A percentile compares a stretch with the other conserved stretches of the same genome.
Evolutionary conservation across 2,329 filamentous ascomycete species (phyloP).

Genomic region (Diaporthe sp.): DNA sequence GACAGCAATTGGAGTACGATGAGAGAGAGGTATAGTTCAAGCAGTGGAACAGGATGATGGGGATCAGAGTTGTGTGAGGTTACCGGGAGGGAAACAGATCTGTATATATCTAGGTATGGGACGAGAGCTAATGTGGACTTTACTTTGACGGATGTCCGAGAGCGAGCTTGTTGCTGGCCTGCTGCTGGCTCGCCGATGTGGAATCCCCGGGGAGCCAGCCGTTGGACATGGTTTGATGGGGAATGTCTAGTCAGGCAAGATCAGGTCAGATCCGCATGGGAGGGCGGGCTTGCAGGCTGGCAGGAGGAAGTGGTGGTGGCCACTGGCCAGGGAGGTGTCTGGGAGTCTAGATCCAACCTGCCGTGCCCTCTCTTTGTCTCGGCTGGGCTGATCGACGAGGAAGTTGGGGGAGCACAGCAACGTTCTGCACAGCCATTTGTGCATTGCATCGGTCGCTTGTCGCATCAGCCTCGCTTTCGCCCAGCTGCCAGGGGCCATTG

Average conservation of each 20-base stretch:
- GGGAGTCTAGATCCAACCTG: slow-evolving; percentile 1
- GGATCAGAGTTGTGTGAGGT: not conserved
- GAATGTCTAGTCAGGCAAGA: slow-evolving; percentile 24
- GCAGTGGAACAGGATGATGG: not conserved
- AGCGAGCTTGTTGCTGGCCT: slow-evolving; percentile 20
- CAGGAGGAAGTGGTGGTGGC: not conserved
- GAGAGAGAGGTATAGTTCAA: not conserved
- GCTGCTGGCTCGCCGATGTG: slow-evolving; percentile 22
- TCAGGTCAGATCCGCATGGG: slow-evolving; percentile 31
- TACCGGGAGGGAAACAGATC: not conserved
- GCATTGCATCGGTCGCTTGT: not conserved
- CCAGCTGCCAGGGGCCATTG: not conserved
- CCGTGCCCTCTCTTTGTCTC: slow-evolving; percentile 22
- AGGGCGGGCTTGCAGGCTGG: not conserved
- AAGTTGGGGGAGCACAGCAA: slow-evolving; percentile 6
- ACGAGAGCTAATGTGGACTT: slow-evolving; percentile 24
- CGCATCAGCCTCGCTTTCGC: slow-evolving; percentile 14
- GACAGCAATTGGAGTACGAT: not conserved
- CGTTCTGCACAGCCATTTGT: not conserved
- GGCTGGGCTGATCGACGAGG: not conserved
- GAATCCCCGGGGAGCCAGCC: slow-evolving; percentile 2
- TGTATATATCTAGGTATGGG: slow-evolving; percentile 23
- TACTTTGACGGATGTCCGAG: slow-evolving; percentile 32
- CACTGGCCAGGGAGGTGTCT: not conserved
- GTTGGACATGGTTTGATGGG: slow-evolving; percentile 24